These are phyloP conservation scores for Haberlea rhodopensis DNA, from an alignment of 257 asterid genomes.

Conservation along the genomic window DNA sequence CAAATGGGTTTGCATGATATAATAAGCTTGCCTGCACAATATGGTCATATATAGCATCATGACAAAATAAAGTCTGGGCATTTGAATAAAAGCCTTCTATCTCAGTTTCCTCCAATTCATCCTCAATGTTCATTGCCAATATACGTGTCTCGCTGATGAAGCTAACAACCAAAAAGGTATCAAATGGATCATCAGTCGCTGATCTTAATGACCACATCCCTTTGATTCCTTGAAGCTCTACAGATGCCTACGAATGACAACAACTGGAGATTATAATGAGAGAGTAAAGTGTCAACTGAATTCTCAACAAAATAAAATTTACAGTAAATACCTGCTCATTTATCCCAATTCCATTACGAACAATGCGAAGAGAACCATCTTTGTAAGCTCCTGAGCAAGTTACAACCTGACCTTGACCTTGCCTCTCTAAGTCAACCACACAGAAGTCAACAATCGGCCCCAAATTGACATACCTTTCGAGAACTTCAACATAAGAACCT, in stretches of 20 bases:
- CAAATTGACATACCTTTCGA: slow-evolving; percentile 84
- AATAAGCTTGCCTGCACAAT: slow-evolving; percentile 68
- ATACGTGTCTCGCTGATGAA: slow-evolving; percentile 89
- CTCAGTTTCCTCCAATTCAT: slow-evolving; percentile 94
- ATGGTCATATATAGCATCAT: slow-evolving; percentile 78
- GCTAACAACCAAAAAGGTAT: slow-evolving; percentile 89
- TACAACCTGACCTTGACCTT: slow-evolving; percentile 98
- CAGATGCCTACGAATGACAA: slow-evolving; percentile 65
- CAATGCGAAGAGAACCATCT: slow-evolving; percentile 90
- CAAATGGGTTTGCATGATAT: slow-evolving; percentile 19
- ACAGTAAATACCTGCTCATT: slow-evolving; percentile 70
- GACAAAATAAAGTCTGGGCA: slow-evolving; percentile 86
- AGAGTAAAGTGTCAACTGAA: background rate
- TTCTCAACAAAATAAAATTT: slow-evolving; percentile 7
- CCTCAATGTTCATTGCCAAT: slow-evolving; percentile 92
- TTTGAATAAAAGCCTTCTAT: slow-evolving; percentile 81
- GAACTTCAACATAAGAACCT: slow-evolving; percentile 88
- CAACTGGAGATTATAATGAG: background rate
- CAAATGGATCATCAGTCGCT: slow-evolving; percentile 82
- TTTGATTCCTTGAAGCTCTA: slow-evolving; percentile 94
- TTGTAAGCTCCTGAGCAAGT: slow-evolving; percentile 96
- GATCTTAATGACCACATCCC: slow-evolving; percentile 95
- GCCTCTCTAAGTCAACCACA: slow-evolving; percentile 92
- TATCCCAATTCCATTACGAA: slow-evolving; percentile 91
- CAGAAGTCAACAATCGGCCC: slow-evolving; percentile 95